Evolutionary conservation across 257 asterid species (phyloP).

Genomic region (Osmanthus fragrans): DNA sequence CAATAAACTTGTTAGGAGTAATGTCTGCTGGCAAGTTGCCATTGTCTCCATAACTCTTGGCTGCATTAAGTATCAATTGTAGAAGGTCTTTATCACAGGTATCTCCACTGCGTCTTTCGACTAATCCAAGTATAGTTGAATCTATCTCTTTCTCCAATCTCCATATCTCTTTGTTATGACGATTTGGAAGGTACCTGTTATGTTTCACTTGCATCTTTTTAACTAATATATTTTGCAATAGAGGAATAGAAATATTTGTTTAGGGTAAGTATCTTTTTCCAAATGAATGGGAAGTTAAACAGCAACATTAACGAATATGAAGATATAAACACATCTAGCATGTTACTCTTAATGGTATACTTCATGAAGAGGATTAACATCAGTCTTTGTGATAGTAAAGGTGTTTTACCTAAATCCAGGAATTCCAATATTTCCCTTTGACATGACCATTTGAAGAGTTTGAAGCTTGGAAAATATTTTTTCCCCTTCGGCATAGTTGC

Average conservation of each 20-base stretch:
- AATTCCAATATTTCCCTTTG: conserved; percentile 55
- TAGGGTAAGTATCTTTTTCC: background rate
- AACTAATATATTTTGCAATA: background rate
- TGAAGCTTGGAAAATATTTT: conserved; percentile 60
- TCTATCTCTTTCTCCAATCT: conserved; percentile 57
- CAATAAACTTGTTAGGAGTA: conserved; percentile 45
- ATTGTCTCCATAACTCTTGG: conserved; percentile 42
- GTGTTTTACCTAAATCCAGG: conserved; percentile 63
- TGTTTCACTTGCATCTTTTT: conserved; percentile 19
- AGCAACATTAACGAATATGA: background rate
- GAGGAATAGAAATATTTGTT: background rate
- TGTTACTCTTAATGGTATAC: background rate
- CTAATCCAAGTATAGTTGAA: conserved; percentile 49
- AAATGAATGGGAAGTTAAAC: background rate
- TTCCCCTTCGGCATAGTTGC: conserved; percentile 57
- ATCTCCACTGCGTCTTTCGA: conserved; percentile 34
- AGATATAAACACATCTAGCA: background rate
- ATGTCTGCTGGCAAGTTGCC: conserved; percentile 38
- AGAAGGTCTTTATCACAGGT: conserved; percentile 53
- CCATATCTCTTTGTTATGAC: conserved; percentile 58
- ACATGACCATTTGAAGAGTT: conserved; percentile 52
- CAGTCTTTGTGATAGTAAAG: background rate
- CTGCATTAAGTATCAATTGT: conserved; percentile 55
- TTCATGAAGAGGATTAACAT: background rate
- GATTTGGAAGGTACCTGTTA: conserved; percentile 65